Conservation (phyloP, 257 asterid genomes). For the Solanum okadae region DNA sequence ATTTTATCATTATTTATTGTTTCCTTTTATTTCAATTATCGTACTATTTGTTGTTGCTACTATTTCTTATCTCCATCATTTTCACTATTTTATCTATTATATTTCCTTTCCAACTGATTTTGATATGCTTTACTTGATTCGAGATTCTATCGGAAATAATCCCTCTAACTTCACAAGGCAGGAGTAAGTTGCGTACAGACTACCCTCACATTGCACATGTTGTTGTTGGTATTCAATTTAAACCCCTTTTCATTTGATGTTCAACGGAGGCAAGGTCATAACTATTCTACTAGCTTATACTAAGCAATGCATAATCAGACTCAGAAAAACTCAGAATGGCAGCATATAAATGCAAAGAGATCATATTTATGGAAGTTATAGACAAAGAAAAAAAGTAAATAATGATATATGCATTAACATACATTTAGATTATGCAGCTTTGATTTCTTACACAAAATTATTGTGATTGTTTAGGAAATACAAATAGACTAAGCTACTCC, state of each 20-base stretch:
- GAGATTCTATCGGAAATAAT: background rate
- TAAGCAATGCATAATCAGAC: background rate
- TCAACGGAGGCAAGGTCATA: background rate
- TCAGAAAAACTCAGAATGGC: background rate
- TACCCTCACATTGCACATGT: background rate
- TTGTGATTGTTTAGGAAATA: background rate
- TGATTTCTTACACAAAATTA: background rate
- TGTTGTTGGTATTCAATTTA: background rate
- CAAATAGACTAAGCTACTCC: background rate
- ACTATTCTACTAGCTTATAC: background rate
- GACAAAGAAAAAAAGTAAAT: background rate
- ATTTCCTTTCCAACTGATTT: background rate
- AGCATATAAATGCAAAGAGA: background rate
- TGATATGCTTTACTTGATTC: background rate
- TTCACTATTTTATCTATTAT: background rate
- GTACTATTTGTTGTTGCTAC: background rate
- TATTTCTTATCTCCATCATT: background rate
- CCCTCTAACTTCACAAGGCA: background rate
- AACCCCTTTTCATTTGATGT: background rate
- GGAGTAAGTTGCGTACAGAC: background rate
- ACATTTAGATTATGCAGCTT: background rate
- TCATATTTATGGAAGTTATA: background rate
- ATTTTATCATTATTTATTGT: background rate
- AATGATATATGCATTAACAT: background rate
- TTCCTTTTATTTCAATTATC: background rate